phyloP scores from a whole-genome alignment of 306 rosid genomes.

The Quercus engelmannii region DNA sequence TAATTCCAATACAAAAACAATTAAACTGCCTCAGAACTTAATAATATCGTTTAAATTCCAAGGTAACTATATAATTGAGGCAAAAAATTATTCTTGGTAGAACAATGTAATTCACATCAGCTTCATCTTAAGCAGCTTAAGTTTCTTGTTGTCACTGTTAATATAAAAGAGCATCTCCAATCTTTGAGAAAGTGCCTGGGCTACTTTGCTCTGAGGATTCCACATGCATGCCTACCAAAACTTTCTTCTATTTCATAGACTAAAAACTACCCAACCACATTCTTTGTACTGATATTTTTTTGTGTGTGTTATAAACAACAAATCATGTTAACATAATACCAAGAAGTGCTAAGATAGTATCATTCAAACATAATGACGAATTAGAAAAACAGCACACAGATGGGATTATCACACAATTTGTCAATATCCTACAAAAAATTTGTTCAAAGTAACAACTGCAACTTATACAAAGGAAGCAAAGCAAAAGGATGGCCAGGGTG shows the following conservation, averaged over 20 bases:
- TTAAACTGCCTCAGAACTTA: not conserved
- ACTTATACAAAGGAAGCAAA: constrained; percentile 7
- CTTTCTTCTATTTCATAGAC: not conserved
- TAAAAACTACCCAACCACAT: not conserved
- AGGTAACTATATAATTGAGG: not conserved
- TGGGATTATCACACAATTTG: constrained; percentile 8
- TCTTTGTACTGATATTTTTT: not conserved
- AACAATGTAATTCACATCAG: not conserved
- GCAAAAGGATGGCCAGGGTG: not conserved
- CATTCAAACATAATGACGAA: not conserved
- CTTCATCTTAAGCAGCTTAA: not conserved
- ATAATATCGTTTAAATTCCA: not conserved
- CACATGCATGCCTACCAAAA: not conserved
- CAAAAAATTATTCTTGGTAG: not conserved
- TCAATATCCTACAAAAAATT: constrained; percentile 7
- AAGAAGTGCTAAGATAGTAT: not conserved
- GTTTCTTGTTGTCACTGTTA: not conserved
- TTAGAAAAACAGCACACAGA: constrained; percentile 13
- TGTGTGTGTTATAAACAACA: not conserved
- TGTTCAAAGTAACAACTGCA: not conserved
- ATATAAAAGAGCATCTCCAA: not conserved
- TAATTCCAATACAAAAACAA: not conserved
- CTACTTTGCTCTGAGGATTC: not conserved
- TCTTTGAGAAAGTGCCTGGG: not conserved
- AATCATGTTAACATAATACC: constrained; percentile 10